Percentiles rank a stretch among this genome's conserved stretches.
Evolutionary conservation across 495 filamentous ascomycete genomes (phyloP).

Genomic region (Tuber aestivum): DNA sequence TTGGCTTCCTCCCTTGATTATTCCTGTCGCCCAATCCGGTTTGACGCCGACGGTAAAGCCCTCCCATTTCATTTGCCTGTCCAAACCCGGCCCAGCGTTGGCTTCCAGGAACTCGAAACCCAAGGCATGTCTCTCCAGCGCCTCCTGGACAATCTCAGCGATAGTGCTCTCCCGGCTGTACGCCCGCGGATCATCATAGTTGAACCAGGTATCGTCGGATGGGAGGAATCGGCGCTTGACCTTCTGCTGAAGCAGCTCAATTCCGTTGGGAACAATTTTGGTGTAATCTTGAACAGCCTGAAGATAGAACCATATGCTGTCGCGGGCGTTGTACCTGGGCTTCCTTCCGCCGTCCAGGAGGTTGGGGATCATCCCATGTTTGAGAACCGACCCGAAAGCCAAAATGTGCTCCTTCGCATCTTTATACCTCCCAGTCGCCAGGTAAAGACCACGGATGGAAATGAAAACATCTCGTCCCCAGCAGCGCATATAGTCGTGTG

Average conservation of each 20-base stretch:
- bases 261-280: conserved; percentile 71
- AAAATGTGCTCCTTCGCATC: conserved; percentile 91
- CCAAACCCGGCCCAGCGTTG: conserved; percentile 79
- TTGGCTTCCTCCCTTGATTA: conserved; percentile 91
- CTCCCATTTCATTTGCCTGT: conserved; percentile 86
- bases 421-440: conserved; percentile 78
- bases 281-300: conserved; percentile 93
- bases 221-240: conserved; percentile 85
- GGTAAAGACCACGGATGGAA: conserved; percentile 78
- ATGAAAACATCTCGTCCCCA: conserved; percentile 99
- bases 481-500: conserved; percentile 86
- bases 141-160: conserved; percentile 85
- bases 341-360: conserved; percentile 74
- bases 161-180: conserved; percentile 77
- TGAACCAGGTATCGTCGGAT: conserved; percentile 91
- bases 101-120: conserved; percentile 91
- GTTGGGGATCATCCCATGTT: conserved; percentile 99
- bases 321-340: conserved; percentile 95
- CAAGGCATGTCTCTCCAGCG: conserved; percentile 79
- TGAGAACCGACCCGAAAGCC: conserved; percentile 92
- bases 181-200: conserved; percentile 68
- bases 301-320: conserved; percentile 96
- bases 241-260: conserved; percentile 65
- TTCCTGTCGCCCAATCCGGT: conserved; percentile 86
- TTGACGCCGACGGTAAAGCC: conserved; percentile 88